Evolutionary conservation across 768 basidiomycete species (phyloP), one percentile per base, ranked within the genome.

Genomic region (Mycena olivaceomarginata): DNA sequence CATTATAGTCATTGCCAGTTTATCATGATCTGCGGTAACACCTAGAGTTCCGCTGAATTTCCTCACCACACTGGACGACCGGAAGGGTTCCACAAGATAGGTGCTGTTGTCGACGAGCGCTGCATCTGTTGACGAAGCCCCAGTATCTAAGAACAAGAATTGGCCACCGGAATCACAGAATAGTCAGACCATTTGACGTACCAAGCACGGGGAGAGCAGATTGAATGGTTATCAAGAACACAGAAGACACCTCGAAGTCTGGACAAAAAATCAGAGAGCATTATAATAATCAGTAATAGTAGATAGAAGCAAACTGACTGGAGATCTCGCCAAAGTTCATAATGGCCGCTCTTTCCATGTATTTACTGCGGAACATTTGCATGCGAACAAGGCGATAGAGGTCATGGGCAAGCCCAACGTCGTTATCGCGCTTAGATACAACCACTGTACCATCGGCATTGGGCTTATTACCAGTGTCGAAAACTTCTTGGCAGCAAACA

Each of bases 11-110:
- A 59, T 57, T 4, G 68, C 68, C 22, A 59, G 16, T n/a, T 69
- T 69, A 31, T 69, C 68, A 0, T 20, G 12, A 59, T 69, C 68
- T 9, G 39, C 48, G 10, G 53, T 69, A 5, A 13, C 39, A 16
- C 68, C 68, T 1, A 69, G 41, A 15, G 68, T 69, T 1, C 68
- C 68, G 12, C 68, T 69, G 16, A 69, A 69, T 37, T 69, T 69
- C 6, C 68, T 22, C 2, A 69, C 68, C 0, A 69, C 68, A 31
- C 68, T 69, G 6, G 68, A 57, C 0, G 68, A 69, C 2, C 56
- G 56, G n/a, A 59, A 69, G 7, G 68, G 68, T 18, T 69, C 68
- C 3, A 69, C 41, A 9, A 69, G 22, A 45, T 69, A 69, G 40
- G 68, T 69, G 13, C 25, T 41, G 39, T n/a, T 9, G 4, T 67